These are phyloP conservation scores for Biscutella auriculata DNA, from an alignment of 441 rosid genomes.

Conservation along the genomic window DNA sequence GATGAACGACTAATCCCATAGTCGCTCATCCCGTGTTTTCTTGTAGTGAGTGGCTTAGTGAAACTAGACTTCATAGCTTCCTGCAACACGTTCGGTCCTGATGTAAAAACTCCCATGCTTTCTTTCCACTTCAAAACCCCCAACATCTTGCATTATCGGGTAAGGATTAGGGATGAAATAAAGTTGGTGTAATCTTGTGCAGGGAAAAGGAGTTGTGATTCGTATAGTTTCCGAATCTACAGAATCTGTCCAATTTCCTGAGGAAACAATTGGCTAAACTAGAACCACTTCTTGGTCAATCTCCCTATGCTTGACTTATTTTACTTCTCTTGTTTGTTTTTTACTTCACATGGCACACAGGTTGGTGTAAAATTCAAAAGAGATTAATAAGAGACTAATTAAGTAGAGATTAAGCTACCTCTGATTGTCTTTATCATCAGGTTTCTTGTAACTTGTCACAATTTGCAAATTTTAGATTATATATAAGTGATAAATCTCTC, in stretches of 20 bases:
- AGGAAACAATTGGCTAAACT: conserved; percentile 43
- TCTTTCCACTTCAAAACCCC: not conserved
- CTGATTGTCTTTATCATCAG: no score
- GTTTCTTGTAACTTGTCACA: no score
- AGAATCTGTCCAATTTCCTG: conserved; percentile 73
- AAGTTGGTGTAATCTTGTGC: conserved; percentile 3
- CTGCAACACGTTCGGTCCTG: conserved; percentile 69
- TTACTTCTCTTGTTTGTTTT: not conserved
- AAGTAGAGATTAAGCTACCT: no score
- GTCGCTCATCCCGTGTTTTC: no score
- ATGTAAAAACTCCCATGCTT: conserved; percentile 28
- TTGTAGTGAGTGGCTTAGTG: not conserved
- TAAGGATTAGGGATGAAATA: not conserved
- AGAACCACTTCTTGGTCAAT: conserved; percentile 59
- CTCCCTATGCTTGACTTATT: conserved; percentile 40
- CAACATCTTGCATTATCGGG: not conserved
- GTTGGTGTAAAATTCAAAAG: no score
- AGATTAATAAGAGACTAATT: no score
- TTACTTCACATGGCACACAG: not conserved
- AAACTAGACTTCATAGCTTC: conserved; percentile 70
- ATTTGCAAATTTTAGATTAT: no score
- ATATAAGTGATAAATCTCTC: no score
- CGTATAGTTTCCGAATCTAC: conserved; percentile 72
- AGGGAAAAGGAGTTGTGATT: conserved; percentile 67
- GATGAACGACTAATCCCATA: no score